phyloP scores from a whole-genome alignment of 345 rosid genomes.

The Orychophragmus violaceus region DNA sequence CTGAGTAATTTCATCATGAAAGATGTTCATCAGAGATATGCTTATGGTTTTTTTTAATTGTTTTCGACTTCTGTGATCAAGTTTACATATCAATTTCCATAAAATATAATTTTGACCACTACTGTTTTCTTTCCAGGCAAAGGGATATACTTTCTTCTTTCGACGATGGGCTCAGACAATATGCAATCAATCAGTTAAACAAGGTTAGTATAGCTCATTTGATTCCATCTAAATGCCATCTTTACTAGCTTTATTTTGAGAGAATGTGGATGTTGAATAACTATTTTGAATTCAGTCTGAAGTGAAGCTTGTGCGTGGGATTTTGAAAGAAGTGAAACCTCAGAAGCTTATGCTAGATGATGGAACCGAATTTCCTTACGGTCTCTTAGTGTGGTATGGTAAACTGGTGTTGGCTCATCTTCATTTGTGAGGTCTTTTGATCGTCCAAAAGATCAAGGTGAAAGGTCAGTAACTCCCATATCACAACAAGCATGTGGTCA shows the following conservation, averaged over 20 bases:
- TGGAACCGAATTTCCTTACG: slow-evolving; percentile 77
- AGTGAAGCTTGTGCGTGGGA: slow-evolving; percentile 85
- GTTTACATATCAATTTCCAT: too few relatives aligned
- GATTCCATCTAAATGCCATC: background rate
- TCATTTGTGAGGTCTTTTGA: slow-evolving; percentile 60
- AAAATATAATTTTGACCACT: too few relatives aligned
- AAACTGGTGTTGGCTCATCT: slow-evolving; percentile 95
- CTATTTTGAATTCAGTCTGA: slow-evolving; percentile 60
- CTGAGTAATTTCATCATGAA: too few relatives aligned
- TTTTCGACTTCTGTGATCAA: too few relatives aligned
- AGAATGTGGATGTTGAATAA: background rate
- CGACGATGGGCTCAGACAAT: too few relatives aligned
- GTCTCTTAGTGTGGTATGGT: slow-evolving; percentile 90
- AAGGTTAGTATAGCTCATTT: slow-evolving; percentile 43
- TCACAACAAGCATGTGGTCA: background rate
- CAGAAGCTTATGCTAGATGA: slow-evolving; percentile 66
- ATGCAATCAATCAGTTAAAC: slow-evolving; percentile 81
- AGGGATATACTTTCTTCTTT: too few relatives aligned
- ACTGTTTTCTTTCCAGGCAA: too few relatives aligned
- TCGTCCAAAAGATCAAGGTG: slow-evolving; percentile 89
- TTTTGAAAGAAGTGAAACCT: slow-evolving; percentile 86
- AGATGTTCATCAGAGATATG: too few relatives aligned
- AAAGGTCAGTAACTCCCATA: too few relatives aligned
- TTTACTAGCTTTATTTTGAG: background rate
- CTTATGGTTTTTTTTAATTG: too few relatives aligned